A percentile compares a stretch with the other conserved stretches of the same genome.
Conservation (phyloP, 805 yeast genomes). For the Candida ponderosae region DNA sequence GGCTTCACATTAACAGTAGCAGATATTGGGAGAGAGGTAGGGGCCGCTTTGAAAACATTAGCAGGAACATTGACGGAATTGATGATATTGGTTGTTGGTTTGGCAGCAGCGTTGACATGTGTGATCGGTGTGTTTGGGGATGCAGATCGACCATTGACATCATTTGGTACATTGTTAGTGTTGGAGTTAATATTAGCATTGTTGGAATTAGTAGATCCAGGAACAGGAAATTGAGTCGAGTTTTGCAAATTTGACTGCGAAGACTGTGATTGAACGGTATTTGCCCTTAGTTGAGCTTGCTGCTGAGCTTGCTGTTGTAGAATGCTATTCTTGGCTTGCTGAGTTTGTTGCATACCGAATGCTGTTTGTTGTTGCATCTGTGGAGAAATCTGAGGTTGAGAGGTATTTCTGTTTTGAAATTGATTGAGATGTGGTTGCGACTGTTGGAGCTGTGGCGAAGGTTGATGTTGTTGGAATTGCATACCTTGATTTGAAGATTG, state of each 20-base stretch:
- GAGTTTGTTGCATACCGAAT: conserved; percentile 17
- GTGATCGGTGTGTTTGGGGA: conserved; percentile 33
- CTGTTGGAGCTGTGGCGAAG: conserved; percentile 7
- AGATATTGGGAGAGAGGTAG: conserved; percentile 67
- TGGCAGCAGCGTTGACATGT: conserved; percentile 42
- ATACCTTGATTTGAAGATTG: conserved; percentile 3
- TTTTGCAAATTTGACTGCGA: no score
- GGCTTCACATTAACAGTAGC: conserved; percentile 57
- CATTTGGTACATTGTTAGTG: conserved; percentile 6
- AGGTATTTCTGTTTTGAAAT: conserved; percentile 20
- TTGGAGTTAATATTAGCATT: conserved; percentile 10
- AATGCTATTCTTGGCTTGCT: not conserved
- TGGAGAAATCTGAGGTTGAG: conserved; percentile 20
- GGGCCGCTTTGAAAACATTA: conserved; percentile 30
- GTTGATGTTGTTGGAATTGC: conserved; percentile 6
- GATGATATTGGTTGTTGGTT: conserved; percentile 22
- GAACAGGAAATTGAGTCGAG: no score
- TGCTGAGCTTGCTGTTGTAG: conserved; percentile 5
- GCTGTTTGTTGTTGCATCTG: conserved; percentile 10
- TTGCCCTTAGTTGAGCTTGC: conserved; percentile 1
- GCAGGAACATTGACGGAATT: conserved; percentile 19
- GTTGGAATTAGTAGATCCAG: conserved; percentile 2
- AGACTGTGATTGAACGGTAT: no score
- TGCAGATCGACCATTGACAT: conserved; percentile 12
- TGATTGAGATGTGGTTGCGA: conserved; percentile 7